Evolutionary conservation across 2,329 filamentous ascomycete species (phyloP), one percentile per base, ranked within the genome.

Genomic region (Colletotrichum abscissum): DNA sequence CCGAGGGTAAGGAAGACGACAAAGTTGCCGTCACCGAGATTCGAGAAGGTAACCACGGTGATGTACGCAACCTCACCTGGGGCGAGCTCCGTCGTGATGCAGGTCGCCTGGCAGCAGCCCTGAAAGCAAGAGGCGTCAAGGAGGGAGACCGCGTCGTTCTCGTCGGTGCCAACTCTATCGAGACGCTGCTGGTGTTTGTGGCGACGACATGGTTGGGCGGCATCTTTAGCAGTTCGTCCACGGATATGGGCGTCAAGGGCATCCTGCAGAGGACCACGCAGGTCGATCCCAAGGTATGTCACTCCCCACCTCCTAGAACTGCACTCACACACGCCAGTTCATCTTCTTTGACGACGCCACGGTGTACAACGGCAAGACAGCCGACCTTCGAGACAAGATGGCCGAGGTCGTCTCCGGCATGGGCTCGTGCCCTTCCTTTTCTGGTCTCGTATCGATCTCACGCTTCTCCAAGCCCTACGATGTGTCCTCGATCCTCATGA

Each of bases 311-410:
- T 42, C 22, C 14, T 26, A 26, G 8, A 7, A 46, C 38, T 1
- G 5, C 26, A 16, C 62, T 68, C 14, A 63, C 11, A 26, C 8
- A 26, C 7, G 24, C 38, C 63, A 89, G 81, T 94, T 90, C 79
- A 86, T 97, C n/a, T 97, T 97, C 79, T 91, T 96, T 78, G 95
- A 97, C 77, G 94, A 97, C 77, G 91, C 88, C 49, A 89, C 94
- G 0, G 83, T 96, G 3, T 97, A 97, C 77, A 96, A 96, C 76
- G 93, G 93, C 58, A 94, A 93, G 81, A 89, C 85, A 0, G 86
- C 93, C 28, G 93, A 97, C 78, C 84, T 97, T 52, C 86, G 92
- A 5, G 82, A 85, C 0, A 97, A 97, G 84, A 96, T 97, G 83
- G 81, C 81, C 30, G 89, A 92, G 49, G 87, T 95, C 22, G 86